Base-by-base conservation (phyloP, 2,329 filamentous ascomycete genomes). In the Polychaeton citri region DNA sequence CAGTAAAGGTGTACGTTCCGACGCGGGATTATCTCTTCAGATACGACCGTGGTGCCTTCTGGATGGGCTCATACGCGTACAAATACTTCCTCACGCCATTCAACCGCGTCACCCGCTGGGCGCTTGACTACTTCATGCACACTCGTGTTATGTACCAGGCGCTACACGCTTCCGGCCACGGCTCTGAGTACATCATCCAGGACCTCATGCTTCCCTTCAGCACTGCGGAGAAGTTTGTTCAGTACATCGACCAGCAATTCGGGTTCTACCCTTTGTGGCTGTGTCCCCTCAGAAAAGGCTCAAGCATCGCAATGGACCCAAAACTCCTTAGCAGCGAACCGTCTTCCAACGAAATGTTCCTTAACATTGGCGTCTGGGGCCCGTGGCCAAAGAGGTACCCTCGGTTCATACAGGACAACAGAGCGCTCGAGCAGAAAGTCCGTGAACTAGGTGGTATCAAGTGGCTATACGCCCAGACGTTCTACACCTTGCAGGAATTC, bases 391-490 rank as follows among this genome's bases (percentile, higher is more conserved):
- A 43, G 5, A 54, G 61, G 19, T 58, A 64, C 3, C 52, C 62
- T 2, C 57, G 63, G 7, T 72, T 71, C 34, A 60, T 79, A 6
- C 46, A 49, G 1, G 59, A 64, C 34, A 82, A 82, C 52, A 66
- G 74, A 1, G 64, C 63, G 1, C 60, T 83, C 1, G 79, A 82
- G 55, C 57, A 62, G 6, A 72, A 70, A 37, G 63, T 81, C 0
- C 64, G 65, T 6, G 66, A 71, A 18, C 62, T 78, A 5, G 64
- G 69, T 2, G 79, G 79, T 5, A 76, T 74, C 62, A 81, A 81
- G 56, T 80, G 75, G 63, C 58, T 83, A 1, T 83, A 83, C 43
- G 76, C 76, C 1, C 76, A 81, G 38, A 72, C 74, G 0, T 81
- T 76, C 54, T 80, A 80, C 52, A 71, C 66, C 3, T 71, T 79